Evolutionary conservation across 116 monocot genomes (phyloP), one percentile per base, ranked within the genome.

Genomic region (Zostera marina): DNA sequence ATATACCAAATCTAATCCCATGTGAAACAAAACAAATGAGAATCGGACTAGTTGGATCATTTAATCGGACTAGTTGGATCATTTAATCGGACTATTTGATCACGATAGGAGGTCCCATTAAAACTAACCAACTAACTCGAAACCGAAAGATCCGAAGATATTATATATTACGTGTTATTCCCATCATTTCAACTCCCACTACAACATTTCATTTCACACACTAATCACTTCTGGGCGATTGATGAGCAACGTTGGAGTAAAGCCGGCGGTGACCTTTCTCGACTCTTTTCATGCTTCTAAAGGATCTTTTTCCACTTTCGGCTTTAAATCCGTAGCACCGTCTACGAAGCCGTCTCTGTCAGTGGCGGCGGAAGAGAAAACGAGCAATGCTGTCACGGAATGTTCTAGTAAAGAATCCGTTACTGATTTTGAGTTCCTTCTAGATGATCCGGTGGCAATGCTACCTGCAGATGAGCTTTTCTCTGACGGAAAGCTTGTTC

Each of bases 381-480:
- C 39, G 41, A 17, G 46, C 42, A 43, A 17, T 9, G 68, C 58
- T 38, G 61, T 11, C 42, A 59, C 45, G 22, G 66, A 15, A 3
- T 44, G 63, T 11, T 65, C 47, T 2, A 42, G 46, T 41, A 69
- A 58, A 21, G 83, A 83, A 41, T 51, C 70, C 51, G 63, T 71
- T 60, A 45, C 66, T 47, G 84, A 84, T 46, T 84, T 89, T 65
- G 89, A 84, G 78, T 89, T 89, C 72, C 71, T 66, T 0, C 66
- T 76, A 24, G 55, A 76, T n/a, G 78, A 78, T 21, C 72, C 73
- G 9, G 76, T 61, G 38, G 47, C 42, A 4, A 85, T 80, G 80
- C 72, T 87, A 41, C 54, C 87, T 8, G 92, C 92, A 12, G 92
- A 92, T 63, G 77, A 92, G 67, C 79, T 87, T 11, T 81, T 87